These are phyloP conservation scores for Raphanus raphanistrum DNA, from an alignment of 345 rosid genomes.

Conservation along the genomic window DNA sequence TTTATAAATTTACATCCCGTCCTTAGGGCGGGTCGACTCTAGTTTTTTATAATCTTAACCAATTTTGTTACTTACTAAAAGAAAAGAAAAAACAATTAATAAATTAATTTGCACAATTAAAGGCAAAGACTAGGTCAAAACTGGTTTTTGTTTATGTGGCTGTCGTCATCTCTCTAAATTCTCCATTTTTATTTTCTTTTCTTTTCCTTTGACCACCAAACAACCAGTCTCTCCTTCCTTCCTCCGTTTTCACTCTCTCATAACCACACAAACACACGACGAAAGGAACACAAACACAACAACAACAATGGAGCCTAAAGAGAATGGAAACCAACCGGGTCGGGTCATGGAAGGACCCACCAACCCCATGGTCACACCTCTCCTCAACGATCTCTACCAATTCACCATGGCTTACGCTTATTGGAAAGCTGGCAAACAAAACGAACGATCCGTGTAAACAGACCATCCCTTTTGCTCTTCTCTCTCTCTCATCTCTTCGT, in stretches of 20 bases:
- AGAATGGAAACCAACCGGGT: conserved; percentile 37
- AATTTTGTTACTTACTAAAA: too few relatives aligned
- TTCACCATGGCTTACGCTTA: conserved; percentile 98
- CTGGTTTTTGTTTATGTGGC: too few relatives aligned
- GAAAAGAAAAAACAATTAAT: too few relatives aligned
- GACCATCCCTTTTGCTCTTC: background rate
- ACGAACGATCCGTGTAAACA: conserved; percentile 71
- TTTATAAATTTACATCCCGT: too few relatives aligned
- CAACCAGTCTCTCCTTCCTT: background rate
- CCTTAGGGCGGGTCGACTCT: too few relatives aligned
- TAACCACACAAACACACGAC: background rate
- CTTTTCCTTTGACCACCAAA: background rate
- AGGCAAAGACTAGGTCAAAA: too few relatives aligned
- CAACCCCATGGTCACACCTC: conserved; percentile 93
- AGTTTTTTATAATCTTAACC: too few relatives aligned
- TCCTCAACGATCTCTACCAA: conserved; percentile 93
- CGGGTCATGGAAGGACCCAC: conserved; percentile 61
- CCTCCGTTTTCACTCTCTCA: background rate
- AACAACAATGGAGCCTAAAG: conserved; percentile 33
- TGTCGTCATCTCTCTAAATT: too few relatives aligned
- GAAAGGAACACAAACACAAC: background rate
- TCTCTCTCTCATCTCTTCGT: background rate
- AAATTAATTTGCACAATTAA: too few relatives aligned
- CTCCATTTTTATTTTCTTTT: too few relatives aligned
- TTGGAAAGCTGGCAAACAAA: conserved; percentile 93